Evolutionary conservation across 257 asterid species (phyloP).

Genomic region (Solanum chiquidenum): DNA sequence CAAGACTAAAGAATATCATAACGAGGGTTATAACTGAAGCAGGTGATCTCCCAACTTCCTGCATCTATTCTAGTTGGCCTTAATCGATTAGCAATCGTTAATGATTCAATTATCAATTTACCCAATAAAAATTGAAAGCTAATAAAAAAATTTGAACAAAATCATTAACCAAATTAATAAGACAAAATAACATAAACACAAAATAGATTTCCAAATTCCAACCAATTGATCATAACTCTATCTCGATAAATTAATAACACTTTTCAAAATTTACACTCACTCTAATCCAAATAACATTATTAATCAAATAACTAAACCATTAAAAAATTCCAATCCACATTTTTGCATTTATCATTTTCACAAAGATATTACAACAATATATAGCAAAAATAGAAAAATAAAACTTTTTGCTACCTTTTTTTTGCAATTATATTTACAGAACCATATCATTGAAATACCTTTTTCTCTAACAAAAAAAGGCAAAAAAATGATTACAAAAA

Average conservation of each 20-base stretch:
- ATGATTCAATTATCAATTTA: not conserved
- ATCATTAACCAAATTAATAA: not conserved
- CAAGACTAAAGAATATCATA: no score
- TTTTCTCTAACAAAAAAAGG: not conserved
- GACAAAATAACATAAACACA: not conserved
- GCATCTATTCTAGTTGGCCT: no score
- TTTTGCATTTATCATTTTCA: not conserved
- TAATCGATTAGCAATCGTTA: no score
- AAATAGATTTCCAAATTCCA: not conserved
- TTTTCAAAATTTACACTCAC: not conserved
- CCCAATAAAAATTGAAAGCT: not conserved
- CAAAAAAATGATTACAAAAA: not conserved
- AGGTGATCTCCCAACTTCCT: no score
- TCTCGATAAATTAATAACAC: not conserved
- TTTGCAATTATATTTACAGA: not conserved
- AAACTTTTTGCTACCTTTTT: not conserved
- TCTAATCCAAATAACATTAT: not conserved
- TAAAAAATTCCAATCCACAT: not conserved
- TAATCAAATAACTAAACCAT: not conserved
- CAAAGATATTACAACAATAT: not conserved
- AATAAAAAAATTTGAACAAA: not conserved
- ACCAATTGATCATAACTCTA: not conserved
- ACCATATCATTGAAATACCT: not conserved
- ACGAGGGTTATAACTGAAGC: no score
- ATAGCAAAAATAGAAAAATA: not conserved